These are phyloP conservation scores for Serendipita sp. DNA, from an alignment of 768 basidiomycete genomes.

Conservation along the genomic window DNA sequence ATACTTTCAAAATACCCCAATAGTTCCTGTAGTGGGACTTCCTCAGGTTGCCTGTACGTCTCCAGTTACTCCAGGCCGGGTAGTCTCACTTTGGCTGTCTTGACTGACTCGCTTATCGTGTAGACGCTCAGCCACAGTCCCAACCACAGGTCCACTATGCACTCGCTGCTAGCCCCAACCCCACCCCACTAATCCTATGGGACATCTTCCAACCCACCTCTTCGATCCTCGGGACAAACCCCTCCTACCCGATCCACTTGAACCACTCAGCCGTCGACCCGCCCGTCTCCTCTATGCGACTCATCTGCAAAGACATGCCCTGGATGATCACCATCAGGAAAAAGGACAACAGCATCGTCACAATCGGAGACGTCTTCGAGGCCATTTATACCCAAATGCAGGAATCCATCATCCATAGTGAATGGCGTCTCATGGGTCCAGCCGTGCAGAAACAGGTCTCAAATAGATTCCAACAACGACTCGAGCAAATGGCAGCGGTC, in stretches of 20 bases:
- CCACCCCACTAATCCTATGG: not conserved
- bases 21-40: not conserved
- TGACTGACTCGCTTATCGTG: not conserved
- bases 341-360: conserved; percentile 5
- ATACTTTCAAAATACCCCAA: not conserved
- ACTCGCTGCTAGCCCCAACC: not conserved
- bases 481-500: conserved; percentile 14
- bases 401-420: conserved; percentile 29
- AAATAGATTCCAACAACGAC: not conserved
- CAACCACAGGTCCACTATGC: not conserved
- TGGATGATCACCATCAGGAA: conserved; percentile 6
- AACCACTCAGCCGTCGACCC: not conserved
- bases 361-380: conserved; percentile 33
- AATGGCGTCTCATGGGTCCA: conserved; percentile 20
- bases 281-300: not conserved
- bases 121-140: not conserved
- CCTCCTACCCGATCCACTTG: not conserved
- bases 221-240: not conserved
- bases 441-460: not conserved
- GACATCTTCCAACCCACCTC: not conserved
- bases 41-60: not conserved
- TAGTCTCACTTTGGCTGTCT: not conserved
- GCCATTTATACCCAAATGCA: conserved; percentile 38
- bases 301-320: conserved; percentile 2
- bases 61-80: not conserved